Conservation (phyloP, 805 yeast genomes). For the Teunomyces funiuensis region DNA sequence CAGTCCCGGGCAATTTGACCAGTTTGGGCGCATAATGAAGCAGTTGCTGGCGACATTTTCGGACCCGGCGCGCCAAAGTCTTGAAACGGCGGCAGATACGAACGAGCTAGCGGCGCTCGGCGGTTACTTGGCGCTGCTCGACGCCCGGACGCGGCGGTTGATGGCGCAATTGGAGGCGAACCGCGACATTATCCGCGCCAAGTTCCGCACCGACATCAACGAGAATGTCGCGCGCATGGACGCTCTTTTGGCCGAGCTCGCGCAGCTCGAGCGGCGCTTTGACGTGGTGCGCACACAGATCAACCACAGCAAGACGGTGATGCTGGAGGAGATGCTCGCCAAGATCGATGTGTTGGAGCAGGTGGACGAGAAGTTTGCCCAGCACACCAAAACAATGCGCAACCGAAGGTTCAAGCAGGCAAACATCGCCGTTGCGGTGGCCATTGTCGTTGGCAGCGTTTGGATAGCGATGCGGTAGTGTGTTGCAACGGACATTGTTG, state of each 20-base stretch:
- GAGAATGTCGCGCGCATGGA: constrained; percentile 27
- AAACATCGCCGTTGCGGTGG: constrained; percentile 17
- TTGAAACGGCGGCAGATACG: background rate
- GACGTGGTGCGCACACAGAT: constrained; percentile 14
- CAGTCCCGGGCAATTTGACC: constrained; percentile 6
- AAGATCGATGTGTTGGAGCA: constrained; percentile 34
- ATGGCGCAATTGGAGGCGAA: constrained; percentile 17
- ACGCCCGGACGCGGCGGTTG: constrained; percentile 18
- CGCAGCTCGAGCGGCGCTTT: constrained; percentile 26
- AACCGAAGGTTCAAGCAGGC: constrained; percentile 31
- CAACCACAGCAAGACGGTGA: constrained; percentile 22
- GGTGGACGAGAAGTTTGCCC: constrained; percentile 27
- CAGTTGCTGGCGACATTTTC: background rate
- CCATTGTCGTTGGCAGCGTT: constrained; percentile 17
- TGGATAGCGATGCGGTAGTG: constrained; percentile 12
- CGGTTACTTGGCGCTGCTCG: constrained; percentile 18
- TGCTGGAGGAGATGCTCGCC: constrained; percentile 25
- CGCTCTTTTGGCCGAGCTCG: constrained; percentile 25
- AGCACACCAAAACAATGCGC: constrained; percentile 24
- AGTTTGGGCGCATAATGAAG: constrained; percentile 6
- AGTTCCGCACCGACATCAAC: constrained; percentile 27
- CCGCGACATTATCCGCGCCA: constrained; percentile 16
- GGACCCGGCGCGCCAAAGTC: background rate
- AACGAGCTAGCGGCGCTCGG: constrained; percentile 17
- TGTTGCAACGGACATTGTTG: too few species aligned